Evolutionary conservation across 1,139 yeast genomes (phyloP).

Genomic region (Saccharomyces hybrid): DNA sequence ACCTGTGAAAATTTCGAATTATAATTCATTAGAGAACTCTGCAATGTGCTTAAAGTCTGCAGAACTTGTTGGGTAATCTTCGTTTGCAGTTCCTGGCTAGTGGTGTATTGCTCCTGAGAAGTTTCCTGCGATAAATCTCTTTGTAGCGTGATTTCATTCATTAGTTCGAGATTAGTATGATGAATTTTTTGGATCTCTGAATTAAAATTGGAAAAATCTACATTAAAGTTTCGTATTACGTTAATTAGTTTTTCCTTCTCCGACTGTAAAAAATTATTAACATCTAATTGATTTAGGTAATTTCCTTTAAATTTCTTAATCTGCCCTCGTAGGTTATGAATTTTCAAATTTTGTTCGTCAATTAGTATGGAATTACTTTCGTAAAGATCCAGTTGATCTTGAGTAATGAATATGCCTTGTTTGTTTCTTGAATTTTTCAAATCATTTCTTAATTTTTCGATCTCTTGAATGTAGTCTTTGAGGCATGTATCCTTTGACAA

Average conservation of each 20-base stretch:
- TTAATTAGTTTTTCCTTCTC: constrained; percentile 29
- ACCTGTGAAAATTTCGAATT: constrained; percentile 5
- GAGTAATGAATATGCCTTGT: constrained; percentile 61
- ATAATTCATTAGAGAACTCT: constrained; percentile 6
- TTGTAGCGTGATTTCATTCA: constrained; percentile 12
- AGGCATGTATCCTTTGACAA: constrained; percentile 44
- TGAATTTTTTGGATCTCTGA: constrained; percentile 20
- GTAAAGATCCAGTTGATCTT: constrained; percentile 34
- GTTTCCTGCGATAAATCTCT: constrained; percentile 11
- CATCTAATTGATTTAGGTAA: constrained; percentile 27
- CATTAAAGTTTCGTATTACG: constrained; percentile 18
- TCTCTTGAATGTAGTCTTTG: constrained; percentile 45
- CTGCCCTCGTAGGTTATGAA: constrained; percentile 40
- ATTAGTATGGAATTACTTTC: constrained; percentile 40
- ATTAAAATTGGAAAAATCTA: constrained; percentile 15
- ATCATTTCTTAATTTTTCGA: constrained; percentile 54
- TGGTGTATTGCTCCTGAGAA: neutral
- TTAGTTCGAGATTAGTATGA: constrained; percentile 13
- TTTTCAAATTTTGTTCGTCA: constrained; percentile 42
- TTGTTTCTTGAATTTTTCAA: constrained; percentile 54
- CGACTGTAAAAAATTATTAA: constrained; percentile 23
- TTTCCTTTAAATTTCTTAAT: constrained; percentile 31
- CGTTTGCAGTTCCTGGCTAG: neutral
- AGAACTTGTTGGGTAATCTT: neutral
- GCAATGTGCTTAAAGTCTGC: neutral